These are phyloP conservation scores for Mikania micrantha DNA, from an alignment of 129 eudicot species.

Conservation along the genomic window DNA sequence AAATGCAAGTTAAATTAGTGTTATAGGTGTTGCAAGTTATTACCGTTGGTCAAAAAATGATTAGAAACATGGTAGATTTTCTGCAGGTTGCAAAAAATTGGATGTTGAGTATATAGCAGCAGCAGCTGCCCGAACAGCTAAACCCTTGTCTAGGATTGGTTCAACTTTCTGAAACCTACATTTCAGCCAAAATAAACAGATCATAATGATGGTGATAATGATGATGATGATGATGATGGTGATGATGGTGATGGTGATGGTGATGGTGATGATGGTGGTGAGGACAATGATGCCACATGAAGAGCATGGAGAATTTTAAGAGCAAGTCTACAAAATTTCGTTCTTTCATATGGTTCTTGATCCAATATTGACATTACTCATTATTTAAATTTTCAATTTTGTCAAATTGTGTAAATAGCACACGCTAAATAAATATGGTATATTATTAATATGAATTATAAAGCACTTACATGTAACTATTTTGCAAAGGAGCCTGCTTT, in stretches of 20 bases:
- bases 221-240: too few relatives aligned
- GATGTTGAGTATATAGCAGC: constrained; percentile 88
- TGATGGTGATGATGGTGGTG: too few relatives aligned
- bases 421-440: not conserved
- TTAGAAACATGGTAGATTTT: constrained; percentile 56
- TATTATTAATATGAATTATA: not conserved
- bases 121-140: constrained; percentile 77
- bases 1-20: constrained; percentile 9
- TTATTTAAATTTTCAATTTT: not conserved
- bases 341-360: not conserved
- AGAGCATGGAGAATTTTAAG: too few relatives aligned
- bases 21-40: constrained; percentile 16
- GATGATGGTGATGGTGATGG: too few relatives aligned
- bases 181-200: not conserved
- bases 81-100: constrained; percentile 49
- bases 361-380: not conserved
- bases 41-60: constrained; percentile 10
- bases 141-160: constrained; percentile 35
- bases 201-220: too few relatives aligned
- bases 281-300: too few relatives aligned
- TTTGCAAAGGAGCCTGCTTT: constrained; percentile 24
- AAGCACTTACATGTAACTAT: constrained; percentile 46
- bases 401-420: too few relatives aligned
- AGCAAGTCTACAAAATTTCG: not conserved
- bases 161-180: constrained; percentile 47